Evolutionary conservation across 2,329 filamentous ascomycete genomes (phyloP).

Genomic region (Monosporascus sp.): DNA sequence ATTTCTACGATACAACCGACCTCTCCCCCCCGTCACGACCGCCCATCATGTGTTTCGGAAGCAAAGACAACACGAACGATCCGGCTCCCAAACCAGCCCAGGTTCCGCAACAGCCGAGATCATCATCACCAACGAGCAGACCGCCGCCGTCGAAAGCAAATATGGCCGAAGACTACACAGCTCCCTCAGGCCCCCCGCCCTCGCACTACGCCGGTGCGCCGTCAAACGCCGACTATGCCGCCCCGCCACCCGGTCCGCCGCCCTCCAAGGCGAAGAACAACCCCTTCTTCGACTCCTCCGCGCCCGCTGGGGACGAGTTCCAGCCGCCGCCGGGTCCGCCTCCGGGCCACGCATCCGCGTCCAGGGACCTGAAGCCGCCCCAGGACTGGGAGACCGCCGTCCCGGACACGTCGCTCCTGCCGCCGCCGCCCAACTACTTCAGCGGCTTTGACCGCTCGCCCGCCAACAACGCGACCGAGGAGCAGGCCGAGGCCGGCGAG

Average conservation of each 20-base stretch:
- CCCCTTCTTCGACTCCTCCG: neutral
- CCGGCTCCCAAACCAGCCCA: slow-evolving; percentile 34
- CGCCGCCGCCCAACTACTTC: slow-evolving; percentile 66
- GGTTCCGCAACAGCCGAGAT: slow-evolving; percentile 7
- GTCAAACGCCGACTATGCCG: slow-evolving; percentile 17
- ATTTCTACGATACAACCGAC: neutral
- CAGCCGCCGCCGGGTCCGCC: slow-evolving; percentile 34
- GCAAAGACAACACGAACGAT: slow-evolving; percentile 35
- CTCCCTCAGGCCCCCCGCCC: slow-evolving; percentile 20
- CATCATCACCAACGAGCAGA: slow-evolving; percentile 13
- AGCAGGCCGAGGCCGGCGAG: slow-evolving; percentile 59
- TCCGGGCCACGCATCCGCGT: slow-evolving; percentile 4
- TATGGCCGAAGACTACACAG: slow-evolving; percentile 9
- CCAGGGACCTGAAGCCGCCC: slow-evolving; percentile 24
- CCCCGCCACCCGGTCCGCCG: slow-evolving; percentile 25
- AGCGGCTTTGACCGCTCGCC: slow-evolving; percentile 58
- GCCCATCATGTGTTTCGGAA: slow-evolving; percentile 44
- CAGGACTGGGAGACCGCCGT: slow-evolving; percentile 69
- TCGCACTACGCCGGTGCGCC: slow-evolving; percentile 6
- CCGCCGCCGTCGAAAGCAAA: slow-evolving; percentile 17
- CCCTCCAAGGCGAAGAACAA: slow-evolving; percentile 22
- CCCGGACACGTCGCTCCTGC: slow-evolving; percentile 67
- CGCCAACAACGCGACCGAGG: slow-evolving; percentile 62
- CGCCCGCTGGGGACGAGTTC: slow-evolving; percentile 15
- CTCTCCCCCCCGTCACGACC: neutral